A percentile compares a stretch with the other conserved stretches of the same genome.
Evolutionary conservation across 768 basidiomycete genomes (phyloP).

Genomic region (Rhodotorula babjevae): DNA sequence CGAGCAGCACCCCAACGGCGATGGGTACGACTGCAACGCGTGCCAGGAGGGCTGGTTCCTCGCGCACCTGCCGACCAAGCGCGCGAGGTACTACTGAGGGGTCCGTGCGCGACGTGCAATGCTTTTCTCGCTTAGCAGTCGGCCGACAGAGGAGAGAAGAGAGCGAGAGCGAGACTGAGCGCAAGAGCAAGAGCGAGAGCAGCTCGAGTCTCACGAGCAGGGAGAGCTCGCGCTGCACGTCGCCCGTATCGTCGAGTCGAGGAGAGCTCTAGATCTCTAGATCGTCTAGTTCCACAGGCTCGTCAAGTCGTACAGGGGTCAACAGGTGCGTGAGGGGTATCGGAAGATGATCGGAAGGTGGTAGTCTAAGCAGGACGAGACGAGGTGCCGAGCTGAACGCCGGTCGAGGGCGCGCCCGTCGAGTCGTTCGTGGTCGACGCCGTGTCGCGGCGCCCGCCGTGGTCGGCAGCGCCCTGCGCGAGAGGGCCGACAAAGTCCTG

Average conservation of each 20-base stretch:
- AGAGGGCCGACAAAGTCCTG: slow-evolving; percentile 13
- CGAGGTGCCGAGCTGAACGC: not conserved
- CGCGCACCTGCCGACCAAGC: not conserved
- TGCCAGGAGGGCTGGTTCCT: not conserved
- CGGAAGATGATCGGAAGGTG: not conserved
- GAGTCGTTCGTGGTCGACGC: not conserved
- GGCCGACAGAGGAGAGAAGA: too few species aligned
- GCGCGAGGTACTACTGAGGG: not conserved
- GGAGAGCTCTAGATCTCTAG: too few species aligned
- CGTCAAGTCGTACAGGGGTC: not conserved
- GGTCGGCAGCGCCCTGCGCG: not conserved
- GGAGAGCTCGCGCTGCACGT: too few species aligned
- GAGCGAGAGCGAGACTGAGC: too few species aligned
- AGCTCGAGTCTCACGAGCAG: too few species aligned
- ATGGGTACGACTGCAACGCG: not conserved
- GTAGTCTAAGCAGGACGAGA: not conserved
- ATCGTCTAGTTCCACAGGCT: too few species aligned
- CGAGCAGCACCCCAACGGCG: too few species aligned
- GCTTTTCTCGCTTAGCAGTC: too few species aligned
- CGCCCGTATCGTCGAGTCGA: too few species aligned
- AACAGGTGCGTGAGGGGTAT: not conserved
- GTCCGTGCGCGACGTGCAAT: not conserved
- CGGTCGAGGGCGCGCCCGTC: not conserved
- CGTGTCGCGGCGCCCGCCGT: not conserved
- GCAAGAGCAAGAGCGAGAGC: too few species aligned